Conservation (phyloP, 148 eudicot species). For the Vaccinium myrtillus region DNA sequence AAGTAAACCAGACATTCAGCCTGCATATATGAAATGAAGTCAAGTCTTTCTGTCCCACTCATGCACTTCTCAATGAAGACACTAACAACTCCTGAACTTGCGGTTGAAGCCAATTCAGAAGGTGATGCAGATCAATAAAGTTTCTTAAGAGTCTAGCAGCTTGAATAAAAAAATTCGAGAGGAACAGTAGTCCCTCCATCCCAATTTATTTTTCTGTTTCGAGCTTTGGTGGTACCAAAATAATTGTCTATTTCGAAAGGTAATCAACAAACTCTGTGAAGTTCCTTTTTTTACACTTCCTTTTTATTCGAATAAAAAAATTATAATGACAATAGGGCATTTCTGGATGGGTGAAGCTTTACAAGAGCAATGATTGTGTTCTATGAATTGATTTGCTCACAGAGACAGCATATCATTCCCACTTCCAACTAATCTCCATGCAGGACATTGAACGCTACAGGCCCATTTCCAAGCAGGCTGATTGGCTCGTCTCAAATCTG, state of each 20-base stretch:
- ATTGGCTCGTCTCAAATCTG: neutral
- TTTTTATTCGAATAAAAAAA: neutral
- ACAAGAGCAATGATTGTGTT: neutral
- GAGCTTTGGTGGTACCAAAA: neutral
- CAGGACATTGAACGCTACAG: neutral
- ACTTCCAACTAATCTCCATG: neutral
- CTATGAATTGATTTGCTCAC: neutral
- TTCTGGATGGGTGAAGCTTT: neutral
- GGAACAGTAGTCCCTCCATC: neutral
- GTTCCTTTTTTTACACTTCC: neutral
- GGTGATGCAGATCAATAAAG: neutral
- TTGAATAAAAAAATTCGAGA: neutral
- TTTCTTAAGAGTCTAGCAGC: neutral
- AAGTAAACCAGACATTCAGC: neutral
- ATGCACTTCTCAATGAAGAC: too few species aligned
- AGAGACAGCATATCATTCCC: neutral
- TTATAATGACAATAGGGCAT: neutral
- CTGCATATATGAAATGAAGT: neutral
- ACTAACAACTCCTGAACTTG: neutral
- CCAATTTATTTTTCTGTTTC: neutral
- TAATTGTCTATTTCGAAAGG: neutral
- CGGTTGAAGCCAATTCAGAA: neutral
- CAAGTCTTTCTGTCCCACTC: too few species aligned
- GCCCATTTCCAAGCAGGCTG: neutral
- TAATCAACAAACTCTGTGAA: neutral